Conservation (phyloP, 345 rosid genomes). For the Citrus glauca region DNA sequence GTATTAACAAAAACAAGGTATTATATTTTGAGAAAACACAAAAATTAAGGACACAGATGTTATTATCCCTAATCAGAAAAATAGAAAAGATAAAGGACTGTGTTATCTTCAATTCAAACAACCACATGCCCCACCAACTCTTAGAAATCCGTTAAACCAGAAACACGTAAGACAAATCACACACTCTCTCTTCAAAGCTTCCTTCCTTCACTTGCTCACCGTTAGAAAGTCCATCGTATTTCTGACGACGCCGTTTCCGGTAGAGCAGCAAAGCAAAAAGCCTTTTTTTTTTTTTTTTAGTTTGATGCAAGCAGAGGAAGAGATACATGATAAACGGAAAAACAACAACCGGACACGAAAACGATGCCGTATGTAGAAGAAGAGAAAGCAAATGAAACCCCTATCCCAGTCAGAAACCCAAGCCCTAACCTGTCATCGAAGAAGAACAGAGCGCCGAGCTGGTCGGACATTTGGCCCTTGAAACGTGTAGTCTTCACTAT, state of each 20-base stretch:
- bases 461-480: conserved; percentile 67
- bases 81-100: not conserved
- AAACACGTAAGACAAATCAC: not conserved
- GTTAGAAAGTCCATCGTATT: not conserved
- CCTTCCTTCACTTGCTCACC: not conserved
- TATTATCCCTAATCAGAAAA: no score
- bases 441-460: conserved; percentile 50
- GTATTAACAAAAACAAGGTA: no score
- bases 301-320: not conserved
- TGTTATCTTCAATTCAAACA: conserved; percentile 16
- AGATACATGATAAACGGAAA: not conserved
- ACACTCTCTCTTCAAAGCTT: not conserved
- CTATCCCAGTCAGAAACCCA: not conserved
- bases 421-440: conserved; percentile 35
- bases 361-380: conserved; percentile 45
- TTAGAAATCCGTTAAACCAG: conserved; percentile 29
- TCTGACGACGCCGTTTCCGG: not conserved
- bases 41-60: no score
- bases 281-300: not conserved
- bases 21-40: no score
- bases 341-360: conserved; percentile 1
- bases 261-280: not conserved
- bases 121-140: conserved; percentile 16
- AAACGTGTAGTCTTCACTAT: conserved; percentile 52
- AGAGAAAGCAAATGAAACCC: conserved; percentile 33